Evolutionary conservation across 2,329 filamentous ascomycete genomes (phyloP).

Genomic region (Cordyceps javanica): DNA sequence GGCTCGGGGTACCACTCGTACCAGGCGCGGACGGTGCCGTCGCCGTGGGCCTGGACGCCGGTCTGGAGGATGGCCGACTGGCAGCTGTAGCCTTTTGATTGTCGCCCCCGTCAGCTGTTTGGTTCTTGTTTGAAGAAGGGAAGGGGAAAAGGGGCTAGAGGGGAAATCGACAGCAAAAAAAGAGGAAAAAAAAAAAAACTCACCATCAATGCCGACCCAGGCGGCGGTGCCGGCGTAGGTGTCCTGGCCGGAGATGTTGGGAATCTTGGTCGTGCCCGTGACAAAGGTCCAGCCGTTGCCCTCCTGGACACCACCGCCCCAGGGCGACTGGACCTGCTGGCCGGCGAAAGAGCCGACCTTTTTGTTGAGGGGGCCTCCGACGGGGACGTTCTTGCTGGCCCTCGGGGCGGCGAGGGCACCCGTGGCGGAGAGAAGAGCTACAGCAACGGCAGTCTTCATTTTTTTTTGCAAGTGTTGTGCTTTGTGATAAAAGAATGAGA

Average conservation of each 20-base stretch:
- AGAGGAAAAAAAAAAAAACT: background rate
- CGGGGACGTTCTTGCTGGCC: background rate
- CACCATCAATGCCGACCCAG: constrained; percentile 39
- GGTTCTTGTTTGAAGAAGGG: no score
- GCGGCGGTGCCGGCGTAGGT: constrained; percentile 20
- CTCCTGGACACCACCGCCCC: constrained; percentile 6
- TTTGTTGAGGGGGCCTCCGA: background rate
- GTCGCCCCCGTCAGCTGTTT: no score
- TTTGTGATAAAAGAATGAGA: background rate
- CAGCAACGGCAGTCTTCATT: constrained; percentile 1
- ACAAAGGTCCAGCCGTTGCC: constrained; percentile 2
- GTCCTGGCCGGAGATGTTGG: background rate
- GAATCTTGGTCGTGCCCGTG: constrained; percentile 8
- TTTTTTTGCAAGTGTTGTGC: no score
- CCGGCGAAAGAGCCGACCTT: background rate
- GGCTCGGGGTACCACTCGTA: constrained; percentile 37
- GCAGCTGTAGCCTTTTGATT: constrained; percentile 28
- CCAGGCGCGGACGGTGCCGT: constrained; percentile 31
- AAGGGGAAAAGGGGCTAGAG: background rate
- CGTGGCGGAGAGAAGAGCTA: background rate
- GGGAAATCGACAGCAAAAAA: background rate
- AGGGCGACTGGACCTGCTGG: background rate
- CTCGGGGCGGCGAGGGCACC: constrained; percentile 1
- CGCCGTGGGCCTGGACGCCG: constrained; percentile 32
- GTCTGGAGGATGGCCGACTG: constrained; percentile 32